Conservation (phyloP, 495 filamentous ascomycete species). For the Tuber borchii region DNA sequence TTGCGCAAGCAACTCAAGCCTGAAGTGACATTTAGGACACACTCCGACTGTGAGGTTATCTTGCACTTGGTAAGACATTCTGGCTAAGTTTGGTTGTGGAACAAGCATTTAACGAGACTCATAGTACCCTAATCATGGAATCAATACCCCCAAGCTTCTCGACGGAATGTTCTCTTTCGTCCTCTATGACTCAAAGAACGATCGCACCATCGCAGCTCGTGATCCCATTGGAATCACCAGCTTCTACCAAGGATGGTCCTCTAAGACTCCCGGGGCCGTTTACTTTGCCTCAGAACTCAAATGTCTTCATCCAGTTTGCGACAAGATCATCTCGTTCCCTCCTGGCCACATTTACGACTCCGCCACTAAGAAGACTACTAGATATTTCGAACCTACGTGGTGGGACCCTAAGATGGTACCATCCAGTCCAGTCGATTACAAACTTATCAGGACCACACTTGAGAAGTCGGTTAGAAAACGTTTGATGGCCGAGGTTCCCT, state of each 20-base stretch:
- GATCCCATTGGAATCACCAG: slow-evolving; percentile 97
- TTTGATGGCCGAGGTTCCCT: slow-evolving; percentile 97
- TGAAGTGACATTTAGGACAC: slow-evolving; percentile 89
- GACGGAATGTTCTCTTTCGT: slow-evolving; percentile 99
- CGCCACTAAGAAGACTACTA: slow-evolving; percentile 66
- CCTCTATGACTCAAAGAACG: slow-evolving; percentile 84
- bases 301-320: slow-evolving; percentile 85
- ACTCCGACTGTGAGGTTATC: slow-evolving; percentile 96
- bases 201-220: slow-evolving; percentile 85
- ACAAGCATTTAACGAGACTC: slow-evolving; percentile 20
- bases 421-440: slow-evolving; percentile 71
- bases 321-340: slow-evolving; percentile 88
- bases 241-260: slow-evolving; percentile 90
- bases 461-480: slow-evolving; percentile 92
- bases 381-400: slow-evolving; percentile 90
- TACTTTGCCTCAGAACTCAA: slow-evolving; percentile 98
- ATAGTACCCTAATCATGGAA: slow-evolving; percentile 84
- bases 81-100: slow-evolving; percentile 4
- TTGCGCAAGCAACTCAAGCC: slow-evolving; percentile 74
- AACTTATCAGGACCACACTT: slow-evolving; percentile 66
- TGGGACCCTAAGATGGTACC: slow-evolving; percentile 78
- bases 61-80: slow-evolving; percentile 73
- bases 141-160: slow-evolving; percentile 87
- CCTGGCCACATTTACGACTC: slow-evolving; percentile 96
- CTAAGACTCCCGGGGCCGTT: slow-evolving; percentile 68